Percentiles rank a stretch among this genome's conserved stretches.
phyloP scores from a whole-genome alignment of 2,329 filamentous ascomycete genomes.

The Chalaropsis thielavioides region DNA sequence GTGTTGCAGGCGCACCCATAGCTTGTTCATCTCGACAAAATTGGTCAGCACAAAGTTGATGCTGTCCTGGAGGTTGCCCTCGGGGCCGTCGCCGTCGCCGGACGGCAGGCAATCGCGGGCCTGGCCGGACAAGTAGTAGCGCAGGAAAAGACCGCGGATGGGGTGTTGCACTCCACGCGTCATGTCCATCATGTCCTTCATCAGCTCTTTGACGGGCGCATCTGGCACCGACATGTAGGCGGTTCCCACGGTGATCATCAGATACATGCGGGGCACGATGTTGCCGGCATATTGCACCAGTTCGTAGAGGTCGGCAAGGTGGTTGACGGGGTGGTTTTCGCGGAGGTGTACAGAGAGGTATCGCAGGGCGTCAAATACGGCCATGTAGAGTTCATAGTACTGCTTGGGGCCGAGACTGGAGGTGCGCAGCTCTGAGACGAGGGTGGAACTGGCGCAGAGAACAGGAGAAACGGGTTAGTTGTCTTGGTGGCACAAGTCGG shows the following conservation, averaged over 20 bases:
- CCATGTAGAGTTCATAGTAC: conserved; percentile 99
- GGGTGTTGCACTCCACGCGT: conserved; percentile 94
- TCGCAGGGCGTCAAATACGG: conserved; percentile 92
- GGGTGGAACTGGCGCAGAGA: conserved; percentile 58
- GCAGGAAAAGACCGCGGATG: conserved; percentile 82
- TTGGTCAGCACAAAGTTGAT: conserved; percentile 98
- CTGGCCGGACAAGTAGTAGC: conserved; percentile 93
- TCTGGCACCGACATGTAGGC: conserved; percentile 98
- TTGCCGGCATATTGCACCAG: conserved; percentile 97
- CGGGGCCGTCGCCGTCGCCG: conserved; percentile 73
- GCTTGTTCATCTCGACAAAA: conserved; percentile 99
- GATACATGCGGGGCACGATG: conserved; percentile 86
- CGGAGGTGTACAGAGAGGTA: conserved; percentile 92
- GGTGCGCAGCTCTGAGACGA: conserved; percentile 95
- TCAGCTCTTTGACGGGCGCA: conserved; percentile 97
- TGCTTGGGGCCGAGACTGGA: conserved; percentile 97
- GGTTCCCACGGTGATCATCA: conserved; percentile 98
- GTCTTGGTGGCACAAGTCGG: neutral
- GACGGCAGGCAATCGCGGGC: conserved; percentile 76
- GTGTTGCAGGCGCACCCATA: conserved; percentile 95
- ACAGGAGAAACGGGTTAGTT: neutral
- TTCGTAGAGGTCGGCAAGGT: conserved; percentile 94
- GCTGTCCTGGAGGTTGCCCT: conserved; percentile 91
- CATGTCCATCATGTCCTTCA: conserved; percentile 99
- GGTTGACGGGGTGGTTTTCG: conserved; percentile 94